Percentiles rank a stretch among this genome's conserved stretches.
Conservation (phyloP, 1,139 yeast species). For the Blastobotrys arbuscula region DNA sequence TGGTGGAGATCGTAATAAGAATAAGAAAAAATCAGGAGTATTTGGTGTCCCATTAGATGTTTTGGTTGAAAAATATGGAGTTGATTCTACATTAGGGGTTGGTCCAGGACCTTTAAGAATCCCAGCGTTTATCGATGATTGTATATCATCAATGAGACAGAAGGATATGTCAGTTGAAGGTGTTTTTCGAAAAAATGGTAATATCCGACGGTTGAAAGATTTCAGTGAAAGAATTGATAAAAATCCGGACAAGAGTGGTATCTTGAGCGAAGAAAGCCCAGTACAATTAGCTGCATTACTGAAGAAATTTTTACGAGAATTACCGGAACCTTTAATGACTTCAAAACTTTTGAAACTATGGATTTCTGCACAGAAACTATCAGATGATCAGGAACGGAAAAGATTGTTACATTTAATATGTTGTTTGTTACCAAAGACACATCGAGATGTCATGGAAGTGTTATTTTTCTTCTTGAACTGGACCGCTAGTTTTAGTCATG, state of each 20-base stretch:
- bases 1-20: conserved; percentile 31
- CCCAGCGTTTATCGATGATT: conserved; percentile 83
- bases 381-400: conserved; percentile 46
- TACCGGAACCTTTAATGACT: conserved; percentile 88
- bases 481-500: conserved; percentile 93
- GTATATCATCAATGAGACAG: conserved; percentile 75
- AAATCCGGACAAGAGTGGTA: conserved; percentile 67
- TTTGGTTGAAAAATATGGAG: conserved; percentile 71
- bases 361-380: conserved; percentile 61
- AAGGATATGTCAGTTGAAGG: conserved; percentile 98
- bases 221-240: conserved; percentile 70
- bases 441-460: conserved; percentile 84
- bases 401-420: conserved; percentile 64
- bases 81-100: conserved; percentile 80
- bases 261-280: conserved; percentile 71
- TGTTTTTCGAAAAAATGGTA: conserved; percentile 92
- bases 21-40: conserved; percentile 41
- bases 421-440: conserved; percentile 73
- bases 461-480: conserved; percentile 81
- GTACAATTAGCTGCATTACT: conserved; percentile 91
- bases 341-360: conserved; percentile 71
- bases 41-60: conserved; percentile 77
- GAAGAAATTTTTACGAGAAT: conserved; percentile 85
- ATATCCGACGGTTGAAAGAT: conserved; percentile 74
- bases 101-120: conserved; percentile 72